Conservation (phyloP, 2,329 filamentous ascomycete species). For the Albophoma yamanashiensis region DNA sequence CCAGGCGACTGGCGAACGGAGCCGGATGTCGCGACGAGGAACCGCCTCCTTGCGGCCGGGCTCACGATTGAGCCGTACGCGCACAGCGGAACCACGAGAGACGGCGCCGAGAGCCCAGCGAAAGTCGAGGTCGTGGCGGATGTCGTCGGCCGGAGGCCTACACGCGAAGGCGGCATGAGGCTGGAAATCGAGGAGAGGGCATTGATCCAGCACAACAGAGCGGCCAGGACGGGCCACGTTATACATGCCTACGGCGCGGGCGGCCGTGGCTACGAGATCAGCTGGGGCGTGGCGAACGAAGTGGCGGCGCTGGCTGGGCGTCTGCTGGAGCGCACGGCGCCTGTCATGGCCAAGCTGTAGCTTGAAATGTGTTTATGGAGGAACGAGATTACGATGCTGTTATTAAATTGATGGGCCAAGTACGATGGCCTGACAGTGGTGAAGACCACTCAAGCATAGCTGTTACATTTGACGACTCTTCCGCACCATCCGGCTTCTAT, state of each 20-base stretch:
- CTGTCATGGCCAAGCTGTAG: neutral
- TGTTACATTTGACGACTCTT: neutral
- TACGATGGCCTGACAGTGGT: no score
- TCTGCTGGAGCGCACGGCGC: neutral
- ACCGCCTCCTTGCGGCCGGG: slow-evolving; percentile 30
- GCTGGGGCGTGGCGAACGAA: slow-evolving; percentile 45
- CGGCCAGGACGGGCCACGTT: slow-evolving; percentile 1
- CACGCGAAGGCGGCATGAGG: slow-evolving; percentile 35
- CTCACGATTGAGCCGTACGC: slow-evolving; percentile 17
- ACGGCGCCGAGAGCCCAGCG: slow-evolving; percentile 5
- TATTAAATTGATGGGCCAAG: no score
- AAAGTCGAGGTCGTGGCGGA: slow-evolving; percentile 26
- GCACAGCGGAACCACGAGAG: slow-evolving; percentile 1
- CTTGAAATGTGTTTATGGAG: neutral
- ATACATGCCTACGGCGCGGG: slow-evolving; percentile 50
- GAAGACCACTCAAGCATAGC: no score
- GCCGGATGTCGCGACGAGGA: slow-evolving; percentile 34
- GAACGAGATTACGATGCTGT: neutral
- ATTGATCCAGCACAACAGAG: neutral
- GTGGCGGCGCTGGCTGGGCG: slow-evolving; percentile 18
- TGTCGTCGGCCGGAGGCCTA: slow-evolving; percentile 33
- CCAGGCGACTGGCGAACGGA: slow-evolving; percentile 31
- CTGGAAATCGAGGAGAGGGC: slow-evolving; percentile 36
- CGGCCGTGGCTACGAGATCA: slow-evolving; percentile 47
- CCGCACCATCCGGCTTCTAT: neutral